Base-by-base conservation (phyloP, 108 stramenopile genomes). In the Cyclotella distinguenda region DNA sequence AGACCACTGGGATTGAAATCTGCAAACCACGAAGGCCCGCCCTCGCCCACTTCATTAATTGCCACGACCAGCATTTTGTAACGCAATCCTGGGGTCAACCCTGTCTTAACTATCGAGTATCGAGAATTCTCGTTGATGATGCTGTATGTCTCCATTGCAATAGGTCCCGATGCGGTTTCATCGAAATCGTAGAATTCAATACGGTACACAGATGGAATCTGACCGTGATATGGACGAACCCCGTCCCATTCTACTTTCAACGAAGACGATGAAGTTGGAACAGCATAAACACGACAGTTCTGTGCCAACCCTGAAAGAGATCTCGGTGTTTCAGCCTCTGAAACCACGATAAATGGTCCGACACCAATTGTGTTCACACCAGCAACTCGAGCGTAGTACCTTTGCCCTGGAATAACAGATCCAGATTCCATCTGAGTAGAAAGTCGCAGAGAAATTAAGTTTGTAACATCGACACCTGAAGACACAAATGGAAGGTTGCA, bases 361-460 rank as follows among this genome's bases (percentile, higher is more conserved):
- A 55, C 49, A 38, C 83, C 83, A 11, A 80, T 60, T 8, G 52
- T 27, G 71, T 88, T 93, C 7, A 79, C 39, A 2, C 89, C 88
- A 9, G 79, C 69, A 18, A 91, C 51, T 23, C 87, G 76, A 35
- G 91, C 81, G 50, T 82, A 88, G 70, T 88, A 91, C 19, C 64
- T 45, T 36, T 68, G 51, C 1, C 92, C 92, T 1, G 86, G 78
- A 30, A 43, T 30, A 15, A 86, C 15, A 0, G 83, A 50, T 44
- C 59, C 67, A 28, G 83, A 78, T 45, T 78, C 77, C 72, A 81
- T 64, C 13, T 74, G 34, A 30, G 80, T 78, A 4, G 61, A 27
- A 19, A 81, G 68, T 30, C 26, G 43, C 27, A 76, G 32, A 13
- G 49, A 66, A 12, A 72, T 68, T 35, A 76, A 32, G 32, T 42